Evolutionary conservation across 139 green algal species (phyloP).

Genomic region (Chlorella sp.): DNA sequence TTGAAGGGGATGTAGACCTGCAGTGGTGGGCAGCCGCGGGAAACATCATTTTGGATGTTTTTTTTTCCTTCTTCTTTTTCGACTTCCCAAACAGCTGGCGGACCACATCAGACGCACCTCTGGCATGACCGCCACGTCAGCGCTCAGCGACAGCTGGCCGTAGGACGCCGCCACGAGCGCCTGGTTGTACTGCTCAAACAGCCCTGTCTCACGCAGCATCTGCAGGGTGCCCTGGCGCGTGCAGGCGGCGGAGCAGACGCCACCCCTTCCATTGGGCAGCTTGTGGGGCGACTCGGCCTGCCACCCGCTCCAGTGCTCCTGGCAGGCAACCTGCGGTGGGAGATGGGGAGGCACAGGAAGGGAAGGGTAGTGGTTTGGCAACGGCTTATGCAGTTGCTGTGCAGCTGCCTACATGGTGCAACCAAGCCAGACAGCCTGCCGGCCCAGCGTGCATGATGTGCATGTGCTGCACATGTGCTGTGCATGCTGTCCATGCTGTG

Average conservation of each 20-base stretch:
- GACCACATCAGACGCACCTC: neutral
- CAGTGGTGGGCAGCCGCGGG: neutral
- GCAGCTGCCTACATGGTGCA: too few relatives aligned
- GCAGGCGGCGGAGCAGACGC: slow-evolving; percentile 60
- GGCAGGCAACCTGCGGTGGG: slow-evolving; percentile 44
- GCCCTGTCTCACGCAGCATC: slow-evolving; percentile 41
- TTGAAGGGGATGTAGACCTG: slow-evolving; percentile 8
- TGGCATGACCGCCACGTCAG: slow-evolving; percentile 46
- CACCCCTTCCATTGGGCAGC: neutral
- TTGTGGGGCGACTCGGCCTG: slow-evolving; percentile 37
- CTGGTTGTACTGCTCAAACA: slow-evolving; percentile 53
- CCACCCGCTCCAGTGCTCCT: slow-evolving; percentile 61
- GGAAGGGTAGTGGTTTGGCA: neutral
- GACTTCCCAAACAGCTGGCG: too few relatives aligned
- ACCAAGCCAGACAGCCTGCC: too few relatives aligned
- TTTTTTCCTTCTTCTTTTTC: too few relatives aligned
- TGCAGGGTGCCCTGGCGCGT: slow-evolving; percentile 43
- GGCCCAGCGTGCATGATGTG: too few relatives aligned
- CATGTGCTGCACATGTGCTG: too few relatives aligned
- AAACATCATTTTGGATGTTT: too few relatives aligned
- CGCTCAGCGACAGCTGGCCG: slow-evolving; percentile 54
- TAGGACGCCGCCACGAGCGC: slow-evolving; percentile 61
- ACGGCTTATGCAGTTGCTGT: too few relatives aligned
- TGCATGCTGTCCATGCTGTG: too few relatives aligned
- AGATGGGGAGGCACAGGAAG: too few relatives aligned